phyloP scores from a whole-genome alignment of 352 stramenopile species.

The Elongisporangium senticosum region DNA sequence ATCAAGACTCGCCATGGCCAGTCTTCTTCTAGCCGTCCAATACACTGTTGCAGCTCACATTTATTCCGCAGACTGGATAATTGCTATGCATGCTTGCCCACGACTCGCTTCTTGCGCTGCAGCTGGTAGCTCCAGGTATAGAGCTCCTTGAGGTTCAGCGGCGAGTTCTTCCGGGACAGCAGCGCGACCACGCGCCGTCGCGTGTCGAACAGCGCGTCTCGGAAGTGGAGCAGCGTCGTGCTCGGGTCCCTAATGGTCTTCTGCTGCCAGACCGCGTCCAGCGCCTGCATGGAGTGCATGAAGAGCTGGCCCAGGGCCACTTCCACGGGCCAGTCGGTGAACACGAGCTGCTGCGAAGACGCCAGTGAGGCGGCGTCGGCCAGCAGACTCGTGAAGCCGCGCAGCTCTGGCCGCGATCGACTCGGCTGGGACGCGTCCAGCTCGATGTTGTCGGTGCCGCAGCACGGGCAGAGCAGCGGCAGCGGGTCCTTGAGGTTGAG shows the following conservation, averaged over 20 bases:
- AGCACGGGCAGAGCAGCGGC: constrained; percentile 59
- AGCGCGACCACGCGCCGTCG: constrained; percentile 39
- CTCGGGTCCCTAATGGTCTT: constrained; percentile 38
- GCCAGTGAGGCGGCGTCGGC: constrained; percentile 32
- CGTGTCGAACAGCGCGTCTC: constrained; percentile 49
- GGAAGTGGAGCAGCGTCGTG: constrained; percentile 59
- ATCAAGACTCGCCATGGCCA: not conserved
- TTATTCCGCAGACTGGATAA: constrained; percentile 2
- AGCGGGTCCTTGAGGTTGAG: constrained; percentile 64
- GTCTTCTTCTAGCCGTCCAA: not conserved
- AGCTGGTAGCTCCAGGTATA: constrained; percentile 38
- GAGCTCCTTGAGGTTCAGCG: constrained; percentile 43
- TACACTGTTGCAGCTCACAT: not conserved
- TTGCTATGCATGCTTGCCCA: constrained; percentile 4
- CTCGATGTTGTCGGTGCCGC: constrained; percentile 59
- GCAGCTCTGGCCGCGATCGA: constrained; percentile 45
- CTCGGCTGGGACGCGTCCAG: constrained; percentile 46
- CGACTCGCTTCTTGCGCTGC: constrained; percentile 7
- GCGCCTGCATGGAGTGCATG: constrained; percentile 49
- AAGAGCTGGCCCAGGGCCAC: constrained; percentile 56
- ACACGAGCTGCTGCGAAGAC: constrained; percentile 33
- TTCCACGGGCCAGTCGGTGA: constrained; percentile 36
- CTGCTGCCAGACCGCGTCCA: constrained; percentile 57
- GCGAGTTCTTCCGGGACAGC: constrained; percentile 35
- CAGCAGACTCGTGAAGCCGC: constrained; percentile 42